phyloP scores from a whole-genome alignment of 176 grass and related monocot genomes.

The maize (Zea mays) region Zm-B73-REFERENCE-NAM-5.0 NC_050098.1:140517501-140518000 shows the following conservation, averaged over 20 bases:
- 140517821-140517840: slow-evolving; percentile 45
- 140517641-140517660: slow-evolving; percentile 48
- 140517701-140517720: slow-evolving; percentile 39
- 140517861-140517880: slow-evolving; percentile 58
- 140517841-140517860: slow-evolving; percentile 46
- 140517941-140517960: slow-evolving; percentile 1
- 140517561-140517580: slow-evolving; percentile 32
- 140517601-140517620: slow-evolving; percentile 31
- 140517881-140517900: slow-evolving; percentile 65
- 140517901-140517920: slow-evolving; percentile 83
- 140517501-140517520: slow-evolving; percentile 71
- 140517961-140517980: background rate
- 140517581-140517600: slow-evolving; percentile 48
- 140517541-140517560: slow-evolving; percentile 50
- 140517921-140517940: background rate
- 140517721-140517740: slow-evolving; percentile 48
- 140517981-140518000: background rate
- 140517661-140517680: slow-evolving; percentile 55
- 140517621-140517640: slow-evolving; percentile 36
- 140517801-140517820: slow-evolving; percentile 45
- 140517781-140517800: slow-evolving; percentile 38
- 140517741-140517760: slow-evolving; percentile 25
- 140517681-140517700: slow-evolving; percentile 43
- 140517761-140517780: slow-evolving; percentile 34
- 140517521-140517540: slow-evolving; percentile 80